A percentile compares a stretch with the other conserved stretches of the same genome.
Conservation (phyloP, 2,329 filamentous ascomycete genomes). For the Alternaria metachromatica region DNA sequence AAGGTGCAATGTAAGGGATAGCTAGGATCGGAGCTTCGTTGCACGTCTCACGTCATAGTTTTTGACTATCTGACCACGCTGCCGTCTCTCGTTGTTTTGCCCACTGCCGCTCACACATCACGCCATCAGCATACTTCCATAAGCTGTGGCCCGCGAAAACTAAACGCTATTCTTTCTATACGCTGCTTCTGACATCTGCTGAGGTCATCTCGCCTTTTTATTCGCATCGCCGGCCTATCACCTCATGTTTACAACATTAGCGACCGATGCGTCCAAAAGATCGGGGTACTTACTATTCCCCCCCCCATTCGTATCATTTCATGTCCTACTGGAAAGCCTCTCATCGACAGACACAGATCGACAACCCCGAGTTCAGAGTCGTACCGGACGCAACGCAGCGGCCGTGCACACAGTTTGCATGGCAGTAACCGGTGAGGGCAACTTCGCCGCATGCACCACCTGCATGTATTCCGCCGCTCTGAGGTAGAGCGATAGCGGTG, state of each 20-base stretch:
- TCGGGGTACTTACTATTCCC: neutral
- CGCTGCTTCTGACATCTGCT: neutral
- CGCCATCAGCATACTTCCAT: neutral
- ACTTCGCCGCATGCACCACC: neutral
- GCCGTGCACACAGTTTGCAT: neutral
- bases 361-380: neutral
- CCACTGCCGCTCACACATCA: neutral
- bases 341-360: neutral
- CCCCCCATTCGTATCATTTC: neutral
- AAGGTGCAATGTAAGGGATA: neutral
- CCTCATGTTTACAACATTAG: neutral
- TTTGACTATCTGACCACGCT: neutral
- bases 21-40: neutral
- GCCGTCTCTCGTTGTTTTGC: neutral
- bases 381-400: neutral
- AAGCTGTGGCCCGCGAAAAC: neutral
- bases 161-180: accelerated
- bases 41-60: neutral
- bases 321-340: too few species aligned
- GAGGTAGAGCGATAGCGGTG: neutral
- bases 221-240: neutral
- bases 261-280: neutral
- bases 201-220: neutral
- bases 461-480: neutral
- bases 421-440: neutral